A percentile compares a stretch with the other conserved stretches of the same genome.
Conservation (phyloP, 1,139 yeast genomes). For the Yamadazyma diddensiae region DNA sequence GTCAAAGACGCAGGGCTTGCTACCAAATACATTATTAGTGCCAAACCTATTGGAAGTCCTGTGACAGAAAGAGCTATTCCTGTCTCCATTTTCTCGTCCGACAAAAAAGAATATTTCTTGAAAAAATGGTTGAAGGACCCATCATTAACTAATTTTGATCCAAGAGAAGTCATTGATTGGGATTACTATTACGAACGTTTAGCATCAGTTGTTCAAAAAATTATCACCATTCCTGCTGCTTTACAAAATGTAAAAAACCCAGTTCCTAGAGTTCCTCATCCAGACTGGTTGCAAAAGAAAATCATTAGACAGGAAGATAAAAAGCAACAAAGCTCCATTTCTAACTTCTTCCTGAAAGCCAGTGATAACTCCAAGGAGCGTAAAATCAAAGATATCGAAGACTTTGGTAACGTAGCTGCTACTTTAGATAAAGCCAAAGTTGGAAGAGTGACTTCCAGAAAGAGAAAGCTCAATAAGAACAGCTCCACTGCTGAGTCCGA, state of each 20-base stretch:
- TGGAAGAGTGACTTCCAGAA: conserved; percentile 50
- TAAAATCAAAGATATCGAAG: conserved; percentile 70
- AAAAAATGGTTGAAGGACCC: conserved; percentile 88
- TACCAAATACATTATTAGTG: conserved; percentile 89
- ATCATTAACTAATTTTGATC: conserved; percentile 77
- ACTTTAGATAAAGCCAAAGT: conserved; percentile 31
- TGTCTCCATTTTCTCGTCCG: conserved; percentile 88
- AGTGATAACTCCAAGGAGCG: conserved; percentile 27
- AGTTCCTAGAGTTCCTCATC: conserved; percentile 91
- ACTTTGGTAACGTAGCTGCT: conserved; percentile 45
- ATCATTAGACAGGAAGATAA: conserved; percentile 61
- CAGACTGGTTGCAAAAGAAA: conserved; percentile 82
- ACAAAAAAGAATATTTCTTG: conserved; percentile 62
- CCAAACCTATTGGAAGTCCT: conserved; percentile 80
- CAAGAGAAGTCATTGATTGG: conserved; percentile 92
- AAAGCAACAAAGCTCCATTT: conserved; percentile 67
- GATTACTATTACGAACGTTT: conserved; percentile 84
- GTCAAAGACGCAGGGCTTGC: conserved; percentile 95
- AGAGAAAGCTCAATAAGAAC: conserved; percentile 26
- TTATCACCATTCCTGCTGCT: conserved; percentile 97
- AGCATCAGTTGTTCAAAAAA: conserved; percentile 90
- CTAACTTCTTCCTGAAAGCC: conserved; percentile 52
- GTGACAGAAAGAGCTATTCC: conserved; percentile 97
- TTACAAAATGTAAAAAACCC: conserved; percentile 88
- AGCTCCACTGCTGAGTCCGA: conserved; percentile 31